Base-by-base conservation (phyloP, 2,329 filamentous ascomycete species). In the Calonectria honghensis region DNA sequence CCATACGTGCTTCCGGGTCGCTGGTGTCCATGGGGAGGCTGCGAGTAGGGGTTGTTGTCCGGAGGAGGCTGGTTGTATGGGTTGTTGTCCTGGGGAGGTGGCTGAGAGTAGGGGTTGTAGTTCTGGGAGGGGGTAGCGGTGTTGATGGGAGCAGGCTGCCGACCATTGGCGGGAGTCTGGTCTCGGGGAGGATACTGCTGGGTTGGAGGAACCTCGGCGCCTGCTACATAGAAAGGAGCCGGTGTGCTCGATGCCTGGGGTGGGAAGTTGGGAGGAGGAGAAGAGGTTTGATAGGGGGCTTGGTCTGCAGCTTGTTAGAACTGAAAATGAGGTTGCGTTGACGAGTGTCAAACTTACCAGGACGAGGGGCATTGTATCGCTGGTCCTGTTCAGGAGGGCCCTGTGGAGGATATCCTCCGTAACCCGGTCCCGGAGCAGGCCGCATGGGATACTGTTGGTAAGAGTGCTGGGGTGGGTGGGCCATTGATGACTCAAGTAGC, bases 401-500 rank as follows among this genome's bases (percentile, higher is more conserved):
- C 66, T 87, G 87, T 39, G 86, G 82, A 70, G 85, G 84, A 74
- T 88, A 87, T 63, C 85, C 83, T 32, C 82, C 84, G 78, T 90
- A 91, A 6, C 86, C 88, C 75, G 88, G 88, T 29, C 87, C 84
- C n/a, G 81, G 84, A n/a, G 82, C 86, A 16, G 90, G 90, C 39
- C 90, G 87, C 85, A 92, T 87, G 54, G 88, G 86, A 77, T 92
- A 92, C 78, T 95, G 92, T 80, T 94, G 93, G 83, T 96, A 97
- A 78, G 90, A 92, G 61, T 93, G 92, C 81, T 95, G 94, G 68
- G 94, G 92, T n/a, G 96, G 94, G 79, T 98, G 96, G 1, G 96
- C 93, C 96, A 99, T 98, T 71, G 96, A 98, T 24, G 95, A 94
- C 85, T 99, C 97, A 27, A 99, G 89, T n/a, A 99, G 90, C 37